phyloP scores from a whole-genome alignment of 192 early-diverging fungal species.

The Thoreauomyces humboldtii region DNA sequence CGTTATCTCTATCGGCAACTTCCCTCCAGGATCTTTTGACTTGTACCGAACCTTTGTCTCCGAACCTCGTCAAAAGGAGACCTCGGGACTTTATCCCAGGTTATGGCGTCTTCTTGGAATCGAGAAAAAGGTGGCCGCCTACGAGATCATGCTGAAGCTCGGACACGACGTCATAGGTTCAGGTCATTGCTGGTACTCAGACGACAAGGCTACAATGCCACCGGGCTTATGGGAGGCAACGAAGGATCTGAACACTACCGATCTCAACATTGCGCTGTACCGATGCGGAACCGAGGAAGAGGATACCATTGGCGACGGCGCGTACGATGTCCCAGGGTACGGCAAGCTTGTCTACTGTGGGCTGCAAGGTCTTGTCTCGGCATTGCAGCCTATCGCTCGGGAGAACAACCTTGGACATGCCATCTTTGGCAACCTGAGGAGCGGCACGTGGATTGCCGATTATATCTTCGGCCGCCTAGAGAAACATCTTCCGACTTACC shows the following conservation, averaged over 20 bases:
- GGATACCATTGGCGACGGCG: conserved; percentile 74
- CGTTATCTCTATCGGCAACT: conserved; percentile 53
- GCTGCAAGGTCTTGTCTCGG: conserved; percentile 87
- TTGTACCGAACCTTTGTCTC: conserved; percentile 50
- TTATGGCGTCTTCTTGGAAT: conserved; percentile 44
- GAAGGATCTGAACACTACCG: conserved; percentile 53
- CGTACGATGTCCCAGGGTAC: conserved; percentile 86
- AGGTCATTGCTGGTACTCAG: conserved; percentile 34
- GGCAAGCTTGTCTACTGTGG: conserved; percentile 86
- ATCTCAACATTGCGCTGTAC: conserved; percentile 86
- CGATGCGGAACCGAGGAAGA: conserved; percentile 84
- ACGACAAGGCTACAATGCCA: conserved; percentile 35
- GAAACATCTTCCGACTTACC: conserved; percentile 42
- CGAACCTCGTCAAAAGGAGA: too few species aligned
- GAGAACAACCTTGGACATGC: conserved; percentile 92
- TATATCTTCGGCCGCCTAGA: conserved; percentile 76
- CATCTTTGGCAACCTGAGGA: conserved; percentile 83
- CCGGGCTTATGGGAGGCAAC: conserved; percentile 61
- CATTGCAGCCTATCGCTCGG: conserved; percentile 72
- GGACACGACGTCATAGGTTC: conserved; percentile 47
- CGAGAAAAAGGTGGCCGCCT: conserved; percentile 28
- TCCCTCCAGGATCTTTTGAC: conserved; percentile 84
- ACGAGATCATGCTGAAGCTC: conserved; percentile 49
- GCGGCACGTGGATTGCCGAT: conserved; percentile 89
- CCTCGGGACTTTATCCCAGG: conserved; percentile 17